Evolutionary conservation across 345 rosid genomes (phyloP).

Genomic region (Salix exigua): DNA sequence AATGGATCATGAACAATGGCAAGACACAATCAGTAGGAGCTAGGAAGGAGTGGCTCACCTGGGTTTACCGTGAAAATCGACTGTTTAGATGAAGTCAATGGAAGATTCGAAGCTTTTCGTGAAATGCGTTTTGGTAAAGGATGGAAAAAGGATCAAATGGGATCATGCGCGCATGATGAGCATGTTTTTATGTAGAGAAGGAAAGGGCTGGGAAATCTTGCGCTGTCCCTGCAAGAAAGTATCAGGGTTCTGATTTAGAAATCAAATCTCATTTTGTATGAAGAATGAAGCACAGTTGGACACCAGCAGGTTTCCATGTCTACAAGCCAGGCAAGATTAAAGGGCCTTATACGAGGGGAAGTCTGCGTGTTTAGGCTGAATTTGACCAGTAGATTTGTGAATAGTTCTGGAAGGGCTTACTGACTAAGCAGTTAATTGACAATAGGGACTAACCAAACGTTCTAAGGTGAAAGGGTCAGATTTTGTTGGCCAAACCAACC

Average conservation of each 20-base stretch:
- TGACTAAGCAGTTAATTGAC: constrained; percentile 1
- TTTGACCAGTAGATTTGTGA: constrained; percentile 23
- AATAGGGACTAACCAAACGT: constrained; percentile 27
- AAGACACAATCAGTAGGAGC: neutral
- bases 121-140: neutral
- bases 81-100: neutral
- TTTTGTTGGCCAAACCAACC: constrained; percentile 30
- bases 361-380: neutral
- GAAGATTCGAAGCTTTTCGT: neutral
- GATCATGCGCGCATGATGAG: neutral
- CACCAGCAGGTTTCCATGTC: neutral
- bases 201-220: neutral
- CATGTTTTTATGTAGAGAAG: neutral
- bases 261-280: neutral
- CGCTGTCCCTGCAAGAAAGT: neutral
- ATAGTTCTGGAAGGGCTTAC: neutral
- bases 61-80: neutral
- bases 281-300: neutral
- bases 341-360: neutral
- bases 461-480: constrained; percentile 9
- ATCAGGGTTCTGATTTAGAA: neutral
- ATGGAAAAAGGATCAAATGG: neutral
- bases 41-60: neutral
- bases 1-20: neutral
- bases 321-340: neutral